Evolutionary conservation across 139 green algal species (phyloP), one percentile per base, ranked within the genome.

Genomic region (Asterochloris erici): DNA sequence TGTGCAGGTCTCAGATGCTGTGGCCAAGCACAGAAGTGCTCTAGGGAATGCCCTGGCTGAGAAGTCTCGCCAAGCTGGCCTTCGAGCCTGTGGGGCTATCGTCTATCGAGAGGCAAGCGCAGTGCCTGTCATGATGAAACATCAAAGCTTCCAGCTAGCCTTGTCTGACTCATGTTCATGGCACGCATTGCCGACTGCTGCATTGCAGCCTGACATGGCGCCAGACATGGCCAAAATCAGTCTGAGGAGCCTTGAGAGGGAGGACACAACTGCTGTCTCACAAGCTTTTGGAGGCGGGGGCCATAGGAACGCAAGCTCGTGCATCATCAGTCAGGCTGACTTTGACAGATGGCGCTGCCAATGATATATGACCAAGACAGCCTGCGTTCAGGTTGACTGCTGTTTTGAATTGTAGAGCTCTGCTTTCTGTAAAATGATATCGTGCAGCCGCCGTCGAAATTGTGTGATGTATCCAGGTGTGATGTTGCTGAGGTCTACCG

Each of bases 31-130:
- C 29, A 78, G 90, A 23, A 90, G 84, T 69, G 63, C 85, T 29
- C 60, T 93, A 63, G 90, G 90, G n/a, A 93, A 94, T 68, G 77
- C 69, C n/a, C 80, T 94, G 54, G 90, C 90, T 14, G 73, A 69
- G 23, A 81, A 78, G 74, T 85, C 75, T 26, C 1, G 17, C 60
- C 24, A 26, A 17, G n/a, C n/a, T 17, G 88, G 88, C 6, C 68
- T 90, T 28, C 79, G 83, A 28, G 62, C 74, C 61, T 77, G 87
- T 38, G 85, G 64, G 1, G 81, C 80, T 12, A 75, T 92, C 26
- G 85, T 84, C 0, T 92, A 91, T 38, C 21, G 76, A 10, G 86
- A 90, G 73, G 83, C 87, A 73, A 81, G 74, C 23, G 6, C 38
- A 54, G 38, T 54, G 38, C 38, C 38, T 54, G 38, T 54, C 38